Base-by-base conservation (phyloP, 306 rosid species). In the Comarum palustre region DNA sequence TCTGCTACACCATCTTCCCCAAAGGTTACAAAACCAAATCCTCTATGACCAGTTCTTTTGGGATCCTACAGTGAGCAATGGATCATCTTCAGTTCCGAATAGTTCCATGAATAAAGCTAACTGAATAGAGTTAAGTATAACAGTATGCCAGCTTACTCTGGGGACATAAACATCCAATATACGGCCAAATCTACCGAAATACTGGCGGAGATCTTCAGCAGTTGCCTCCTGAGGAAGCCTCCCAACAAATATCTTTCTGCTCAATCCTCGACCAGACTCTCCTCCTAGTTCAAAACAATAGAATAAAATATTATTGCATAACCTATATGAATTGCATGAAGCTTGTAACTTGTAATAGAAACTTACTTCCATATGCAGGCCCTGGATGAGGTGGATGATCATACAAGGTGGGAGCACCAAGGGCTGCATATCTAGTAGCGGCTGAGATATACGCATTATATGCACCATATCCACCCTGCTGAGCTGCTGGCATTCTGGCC, bases 1-100 rank as follows among this genome's bases (percentile, higher is more conserved):
- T 93, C 96, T 41, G 97, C 97, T 58, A 93, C 98, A 61, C 96
- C 97, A 42, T 90, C 96, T 69, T 93, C 96, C 71, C 96, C 96
- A 64, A 93, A 93, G 59, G 98, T 90, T 68, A 93, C 97, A 82
- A 93, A 93, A 63, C 97, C 98, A 85, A 90, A 93, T 70, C 98
- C 98, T 85, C 97, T 84, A 81, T 93, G 98, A 41, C 98, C 93
- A 29, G 93, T 60, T 86, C 93, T 90, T 83, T 89, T 89, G 32
- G 96, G 90, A 79, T 93, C 97, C 98, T 93, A 73, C 54, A 76
- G 73, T 57, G 73, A 55, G 54, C 66, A 69, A 39, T 13, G 8
- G 10, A 27, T 42, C 15, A 57, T 32, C 31, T 54, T 73, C 82
- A 59, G 38, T 60, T 76, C 66, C 71, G 3, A 71, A 63, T 39